phyloP scores from a whole-genome alignment of 2,329 filamentous ascomycete genomes.

The Pseudogymnoascus sp. region DNA sequence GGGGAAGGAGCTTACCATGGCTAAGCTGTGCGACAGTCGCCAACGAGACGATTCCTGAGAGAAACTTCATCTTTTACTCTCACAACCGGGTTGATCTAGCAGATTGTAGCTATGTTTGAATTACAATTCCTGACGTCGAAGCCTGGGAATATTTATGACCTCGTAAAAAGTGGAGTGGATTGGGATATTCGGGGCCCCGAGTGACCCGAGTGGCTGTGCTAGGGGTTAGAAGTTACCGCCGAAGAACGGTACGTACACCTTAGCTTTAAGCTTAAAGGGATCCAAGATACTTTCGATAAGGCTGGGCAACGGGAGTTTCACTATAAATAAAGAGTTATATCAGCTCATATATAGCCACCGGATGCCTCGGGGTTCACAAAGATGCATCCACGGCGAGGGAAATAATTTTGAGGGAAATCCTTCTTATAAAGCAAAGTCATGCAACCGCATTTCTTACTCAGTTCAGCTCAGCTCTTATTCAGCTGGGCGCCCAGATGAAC shows the following conservation, averaged over 20 bases:
- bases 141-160: background rate
- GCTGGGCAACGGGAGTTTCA: background rate
- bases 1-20: background rate
- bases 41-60: background rate
- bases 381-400: background rate
- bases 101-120: background rate
- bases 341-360: background rate
- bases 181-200: background rate
- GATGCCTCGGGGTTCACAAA: background rate
- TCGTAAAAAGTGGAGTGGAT: background rate
- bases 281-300: slow-evolving; percentile 1
- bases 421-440: background rate
- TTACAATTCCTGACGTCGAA: background rate
- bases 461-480: background rate
- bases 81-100: background rate
- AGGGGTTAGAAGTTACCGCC: background rate
- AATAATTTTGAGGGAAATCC: background rate
- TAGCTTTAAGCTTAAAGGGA: slow-evolving; percentile 5
- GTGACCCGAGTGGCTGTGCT: slow-evolving; percentile 2
- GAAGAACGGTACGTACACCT: background rate
- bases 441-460: background rate
- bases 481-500: background rate
- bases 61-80: background rate
- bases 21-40: background rate
- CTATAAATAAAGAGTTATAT: background rate